Evolutionary conservation across 1,284 basidiomycete genomes (phyloP).

Genomic region (Malassezia psittaci): DNA sequence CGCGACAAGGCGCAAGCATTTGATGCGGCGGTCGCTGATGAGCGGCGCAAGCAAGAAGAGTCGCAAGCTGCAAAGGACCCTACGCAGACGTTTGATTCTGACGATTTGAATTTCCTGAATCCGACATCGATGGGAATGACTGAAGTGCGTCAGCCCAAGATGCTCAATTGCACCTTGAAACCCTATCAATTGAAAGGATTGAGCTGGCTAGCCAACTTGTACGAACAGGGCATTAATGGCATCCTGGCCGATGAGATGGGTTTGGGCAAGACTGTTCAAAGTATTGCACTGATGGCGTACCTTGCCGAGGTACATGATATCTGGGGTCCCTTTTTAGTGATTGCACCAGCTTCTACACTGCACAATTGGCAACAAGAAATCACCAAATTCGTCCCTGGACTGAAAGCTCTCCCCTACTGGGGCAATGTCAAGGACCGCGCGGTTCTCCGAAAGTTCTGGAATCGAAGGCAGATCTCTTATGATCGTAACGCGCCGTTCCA

Average conservation of each 20-base stretch:
- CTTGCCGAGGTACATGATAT: slow-evolving; percentile 95
- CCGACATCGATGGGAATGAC: slow-evolving; percentile 77
- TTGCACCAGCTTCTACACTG: slow-evolving; percentile 90
- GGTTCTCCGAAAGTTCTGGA: slow-evolving; percentile 93
- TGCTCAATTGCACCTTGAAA: slow-evolving; percentile 93
- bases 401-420: slow-evolving; percentile 97
- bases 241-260: slow-evolving; percentile 71
- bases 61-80: slow-evolving; percentile 29
- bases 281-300: slow-evolving; percentile 90
- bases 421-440: slow-evolving; percentile 92
- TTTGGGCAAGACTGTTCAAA: slow-evolving; percentile 78
- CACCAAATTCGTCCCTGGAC: slow-evolving; percentile 79
- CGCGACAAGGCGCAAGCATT: slow-evolving; percentile 73
- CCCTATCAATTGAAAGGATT: slow-evolving; percentile 98
- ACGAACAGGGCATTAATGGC: slow-evolving; percentile 80
- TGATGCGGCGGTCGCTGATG: slow-evolving; percentile 67
- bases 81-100: slow-evolving; percentile 51
- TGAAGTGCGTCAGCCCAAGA: slow-evolving; percentile 77
- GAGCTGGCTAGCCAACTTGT: slow-evolving; percentile 94
- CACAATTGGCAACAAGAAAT: slow-evolving; percentile 99
- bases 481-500: slow-evolving; percentile 93
- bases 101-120: slow-evolving; percentile 98
- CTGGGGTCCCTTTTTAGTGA: slow-evolving; percentile 99
- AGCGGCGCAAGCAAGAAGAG: slow-evolving; percentile 51
- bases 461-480: slow-evolving; percentile 92